Conservation (phyloP, 2,329 filamentous ascomycete species). For the Trichophyton rubrum region DNA sequence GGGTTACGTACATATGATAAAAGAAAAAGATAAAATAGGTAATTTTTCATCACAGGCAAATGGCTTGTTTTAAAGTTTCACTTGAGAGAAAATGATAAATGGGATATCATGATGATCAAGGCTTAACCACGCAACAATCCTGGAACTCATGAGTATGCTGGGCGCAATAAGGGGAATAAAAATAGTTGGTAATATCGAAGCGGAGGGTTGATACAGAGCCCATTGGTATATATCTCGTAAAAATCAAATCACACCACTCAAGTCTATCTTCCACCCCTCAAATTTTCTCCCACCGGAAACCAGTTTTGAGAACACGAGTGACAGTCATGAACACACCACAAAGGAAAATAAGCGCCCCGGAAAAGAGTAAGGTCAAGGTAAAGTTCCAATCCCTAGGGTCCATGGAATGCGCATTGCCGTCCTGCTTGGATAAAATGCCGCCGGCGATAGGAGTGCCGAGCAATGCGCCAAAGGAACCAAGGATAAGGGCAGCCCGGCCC, state of each 20-base stretch:
- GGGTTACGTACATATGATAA: not conserved
- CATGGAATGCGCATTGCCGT: constrained; percentile 28
- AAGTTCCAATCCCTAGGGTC: not conserved
- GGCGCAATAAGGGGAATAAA: not conserved
- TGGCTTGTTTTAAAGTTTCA: too few relatives aligned
- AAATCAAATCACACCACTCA: not conserved
- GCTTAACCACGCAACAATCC: too few relatives aligned
- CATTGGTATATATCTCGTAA: not conserved
- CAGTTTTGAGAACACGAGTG: not conserved
- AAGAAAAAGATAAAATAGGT: not conserved
- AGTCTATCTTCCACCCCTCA: not conserved
- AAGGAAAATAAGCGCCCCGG: not conserved
- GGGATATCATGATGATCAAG: not conserved
- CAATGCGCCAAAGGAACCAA: constrained; percentile 44
- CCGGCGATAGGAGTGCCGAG: constrained; percentile 57
- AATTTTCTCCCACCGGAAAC: not conserved
- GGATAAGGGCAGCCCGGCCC: not conserved
- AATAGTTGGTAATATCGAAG: not conserved
- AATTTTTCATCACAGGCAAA: not conserved
- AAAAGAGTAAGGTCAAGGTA: not conserved
- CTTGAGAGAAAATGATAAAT: too few relatives aligned
- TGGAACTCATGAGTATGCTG: too few relatives aligned
- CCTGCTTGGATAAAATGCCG: constrained; percentile 37
- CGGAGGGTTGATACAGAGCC: not conserved
- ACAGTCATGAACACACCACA: not conserved